Conservation (phyloP, 768 basidiomycete species). For the Coprinopsis strossmayeri region DNA sequence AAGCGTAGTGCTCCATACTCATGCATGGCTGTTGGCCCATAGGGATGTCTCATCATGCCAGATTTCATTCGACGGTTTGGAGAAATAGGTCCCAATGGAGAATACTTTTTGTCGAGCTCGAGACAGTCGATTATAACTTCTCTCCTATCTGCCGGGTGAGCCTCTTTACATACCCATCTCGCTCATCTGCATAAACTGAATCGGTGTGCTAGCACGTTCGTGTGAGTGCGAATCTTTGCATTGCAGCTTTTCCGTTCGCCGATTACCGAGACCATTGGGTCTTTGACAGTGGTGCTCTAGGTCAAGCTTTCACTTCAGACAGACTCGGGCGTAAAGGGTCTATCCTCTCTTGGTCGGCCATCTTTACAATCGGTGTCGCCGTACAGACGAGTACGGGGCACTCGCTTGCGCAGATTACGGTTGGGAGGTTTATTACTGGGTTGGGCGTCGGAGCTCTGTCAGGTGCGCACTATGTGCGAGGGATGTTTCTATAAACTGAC, state of each 20-base stretch:
- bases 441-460: slow-evolving; percentile 73
- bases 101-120: slow-evolving; percentile 46
- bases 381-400: slow-evolving; percentile 61
- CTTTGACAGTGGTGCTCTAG: slow-evolving; percentile 47
- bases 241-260: slow-evolving; percentile 12
- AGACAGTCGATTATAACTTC: slow-evolving; percentile 77
- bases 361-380: slow-evolving; percentile 65
- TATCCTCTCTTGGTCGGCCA: slow-evolving; percentile 67
- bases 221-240: slow-evolving; percentile 25
- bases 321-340: slow-evolving; percentile 65
- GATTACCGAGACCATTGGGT: too few relatives aligned
- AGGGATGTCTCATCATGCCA: slow-evolving; percentile 77
- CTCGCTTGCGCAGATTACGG: slow-evolving; percentile 58
- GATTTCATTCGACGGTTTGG: slow-evolving; percentile 72
- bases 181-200: not conserved
- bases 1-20: not conserved
- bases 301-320: slow-evolving; percentile 71
- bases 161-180: slow-evolving; percentile 2
- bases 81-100: slow-evolving; percentile 38
- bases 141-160: slow-evolving; percentile 71
- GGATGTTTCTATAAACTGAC: too few relatives aligned
- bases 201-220: slow-evolving; percentile 36
- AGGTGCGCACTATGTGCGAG: too few relatives aligned
- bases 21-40: not conserved
- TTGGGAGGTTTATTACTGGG: slow-evolving; percentile 72